Base-by-base conservation (phyloP, 257 asterid genomes). In the Handroanthus guayacan region DNA sequence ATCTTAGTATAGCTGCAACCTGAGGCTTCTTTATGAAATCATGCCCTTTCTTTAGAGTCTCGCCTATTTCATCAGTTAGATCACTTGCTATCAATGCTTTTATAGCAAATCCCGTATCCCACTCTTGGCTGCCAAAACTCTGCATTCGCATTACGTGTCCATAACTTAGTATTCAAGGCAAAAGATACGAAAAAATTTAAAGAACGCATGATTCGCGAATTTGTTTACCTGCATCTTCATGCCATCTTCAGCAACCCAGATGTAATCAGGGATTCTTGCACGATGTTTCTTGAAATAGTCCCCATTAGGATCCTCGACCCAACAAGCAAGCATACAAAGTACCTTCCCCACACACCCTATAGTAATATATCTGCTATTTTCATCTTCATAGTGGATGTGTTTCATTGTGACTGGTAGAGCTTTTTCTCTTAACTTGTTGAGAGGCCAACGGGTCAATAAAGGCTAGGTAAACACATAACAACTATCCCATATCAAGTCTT, bases 121-220 rank as follows among this genome's bases (percentile, higher is more conserved):
- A 93, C 63, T 89, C 71, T 80, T 93, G 98, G 55, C 98, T 93
- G 5, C 98, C 98, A 71, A 89, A 91, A 68, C 96, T 91, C 95
- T 93, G 92, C 69, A 82, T 75, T 64, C 62, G 52, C 61, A 71
- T 25, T 43, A 25, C 31, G 0, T 25, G 31, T 25, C 31, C 31
- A 25, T 25, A 1, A 25, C 31, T 25, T 25, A 25, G 31, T 25
- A 25, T 25, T 25, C 31, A 25, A 25, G 31, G 31, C 31, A 25
- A 25, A 5, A 47, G 16, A 48, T 41, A 18, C 38, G 14, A 17
- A 60, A 0, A 6, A 37, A 34, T 31, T 2, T 31, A 13, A 68
- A 48, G 68, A 62, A 62, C 1, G 31, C 31, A 25, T 1, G 31
- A 25, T 25, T 41, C 8, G 1, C 6, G 25, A 9, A 25, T 58